Conservation (phyloP, 257 asterid species). For the Echium plantagineum region DNA sequence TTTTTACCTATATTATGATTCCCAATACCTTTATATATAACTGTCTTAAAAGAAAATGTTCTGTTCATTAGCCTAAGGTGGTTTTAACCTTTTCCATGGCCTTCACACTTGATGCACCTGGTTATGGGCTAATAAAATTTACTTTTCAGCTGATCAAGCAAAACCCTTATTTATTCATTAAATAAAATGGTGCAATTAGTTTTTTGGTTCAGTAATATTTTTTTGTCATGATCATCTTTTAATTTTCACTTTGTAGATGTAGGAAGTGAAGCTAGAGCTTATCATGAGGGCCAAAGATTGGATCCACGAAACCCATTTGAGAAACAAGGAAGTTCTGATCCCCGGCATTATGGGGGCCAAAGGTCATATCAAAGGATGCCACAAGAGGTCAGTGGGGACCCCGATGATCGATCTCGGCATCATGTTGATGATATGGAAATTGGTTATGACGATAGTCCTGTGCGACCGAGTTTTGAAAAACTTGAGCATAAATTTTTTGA, state of each 20-base stretch:
- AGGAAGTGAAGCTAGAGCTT: slow-evolving; percentile 64
- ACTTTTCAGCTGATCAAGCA: not conserved
- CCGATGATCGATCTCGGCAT: slow-evolving; percentile 41
- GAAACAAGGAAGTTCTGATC: slow-evolving; percentile 53
- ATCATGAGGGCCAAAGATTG: slow-evolving; percentile 15
- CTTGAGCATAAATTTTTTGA: slow-evolving; percentile 75
- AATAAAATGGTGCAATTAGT: not conserved
- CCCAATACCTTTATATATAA: too few relatives aligned
- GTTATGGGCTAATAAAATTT: not conserved
- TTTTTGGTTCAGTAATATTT: not conserved
- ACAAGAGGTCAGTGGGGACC: slow-evolving; percentile 47
- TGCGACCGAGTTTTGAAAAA: slow-evolving; percentile 48
- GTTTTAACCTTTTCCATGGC: too few relatives aligned
- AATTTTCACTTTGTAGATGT: slow-evolving; percentile 36
- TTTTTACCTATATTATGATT: too few relatives aligned
- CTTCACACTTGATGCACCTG: not conserved
- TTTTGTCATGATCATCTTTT: not conserved
- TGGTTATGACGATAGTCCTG: slow-evolving; percentile 59
- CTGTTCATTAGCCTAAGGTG: too few relatives aligned
- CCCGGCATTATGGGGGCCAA: not conserved
- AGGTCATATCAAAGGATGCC: slow-evolving; percentile 15
- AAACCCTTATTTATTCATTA: not conserved
- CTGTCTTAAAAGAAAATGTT: too few relatives aligned
- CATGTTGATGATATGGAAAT: slow-evolving; percentile 68
- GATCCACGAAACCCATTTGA: slow-evolving; percentile 23